Percentiles rank a stretch among this genome's conserved stretches.
phyloP scores from a whole-genome alignment of 2,329 filamentous ascomycete species.

The Talaromyces sp. region DNA sequence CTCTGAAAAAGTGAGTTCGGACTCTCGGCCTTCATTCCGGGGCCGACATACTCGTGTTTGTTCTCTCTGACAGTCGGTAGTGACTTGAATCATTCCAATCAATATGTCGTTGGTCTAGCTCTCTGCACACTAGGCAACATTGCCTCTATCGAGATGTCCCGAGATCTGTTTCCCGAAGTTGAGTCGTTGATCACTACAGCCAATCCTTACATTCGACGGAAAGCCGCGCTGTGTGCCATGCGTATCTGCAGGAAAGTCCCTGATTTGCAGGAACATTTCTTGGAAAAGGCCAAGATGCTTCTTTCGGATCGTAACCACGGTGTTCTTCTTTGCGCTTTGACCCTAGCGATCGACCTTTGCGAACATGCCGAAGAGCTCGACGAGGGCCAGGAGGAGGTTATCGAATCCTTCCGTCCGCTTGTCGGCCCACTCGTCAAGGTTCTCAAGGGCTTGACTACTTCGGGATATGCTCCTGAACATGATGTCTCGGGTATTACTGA shows the following conservation, averaged over 20 bases:
- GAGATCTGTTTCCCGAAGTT: conserved; percentile 94
- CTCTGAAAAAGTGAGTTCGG: conserved; percentile 78
- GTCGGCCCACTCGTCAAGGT: conserved; percentile 84
- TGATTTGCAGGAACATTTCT: conserved; percentile 92
- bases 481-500: conserved; percentile 98
- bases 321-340: conserved; percentile 86
- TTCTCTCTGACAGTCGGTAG: conserved; percentile 47
- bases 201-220: conserved; percentile 97
- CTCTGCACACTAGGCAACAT: conserved; percentile 97
- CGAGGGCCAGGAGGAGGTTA: conserved; percentile 79
- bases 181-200: conserved; percentile 85
- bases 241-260: conserved; percentile 97
- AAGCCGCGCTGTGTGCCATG: conserved; percentile 98
- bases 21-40: not conserved
- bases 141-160: conserved; percentile 94
- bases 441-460: conserved; percentile 85
- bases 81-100: conserved; percentile 93
- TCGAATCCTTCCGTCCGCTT: conserved; percentile 84
- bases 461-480: conserved; percentile 94
- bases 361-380: conserved; percentile 84
- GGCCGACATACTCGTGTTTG: not conserved
- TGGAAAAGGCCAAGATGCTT: conserved; percentile 86
- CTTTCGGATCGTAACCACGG: conserved; percentile 93
- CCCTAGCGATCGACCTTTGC: conserved; percentile 84
- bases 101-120: conserved; percentile 95